Evolutionary conservation across 2,329 filamentous ascomycete genomes (phyloP).

Genomic region (Beauveria caledonica): DNA sequence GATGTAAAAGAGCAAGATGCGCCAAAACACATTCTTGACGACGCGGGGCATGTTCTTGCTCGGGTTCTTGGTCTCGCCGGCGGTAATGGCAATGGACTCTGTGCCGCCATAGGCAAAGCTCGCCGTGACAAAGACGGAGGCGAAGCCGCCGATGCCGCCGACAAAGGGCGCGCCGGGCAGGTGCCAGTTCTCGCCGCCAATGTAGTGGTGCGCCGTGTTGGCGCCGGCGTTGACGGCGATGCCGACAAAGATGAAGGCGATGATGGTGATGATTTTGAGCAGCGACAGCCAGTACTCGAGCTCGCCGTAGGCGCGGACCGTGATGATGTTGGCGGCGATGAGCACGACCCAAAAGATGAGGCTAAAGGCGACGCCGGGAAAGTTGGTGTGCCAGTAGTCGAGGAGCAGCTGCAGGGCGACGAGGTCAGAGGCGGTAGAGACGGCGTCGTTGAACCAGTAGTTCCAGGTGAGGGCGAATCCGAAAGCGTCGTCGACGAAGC

Average conservation of each 20-base stretch:
- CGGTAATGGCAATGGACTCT: slow-evolving; percentile 43
- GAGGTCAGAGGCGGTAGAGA: slow-evolving; percentile 46
- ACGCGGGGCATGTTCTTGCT: slow-evolving; percentile 52
- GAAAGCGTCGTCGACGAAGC: slow-evolving; percentile 45
- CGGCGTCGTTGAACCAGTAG: slow-evolving; percentile 59
- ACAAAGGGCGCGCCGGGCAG: slow-evolving; percentile 56
- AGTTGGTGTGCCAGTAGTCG: slow-evolving; percentile 53
- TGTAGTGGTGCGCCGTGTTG: slow-evolving; percentile 44
- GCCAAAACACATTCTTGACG: slow-evolving; percentile 58
- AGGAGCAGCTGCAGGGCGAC: slow-evolving; percentile 45
- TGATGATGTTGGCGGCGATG: slow-evolving; percentile 32
- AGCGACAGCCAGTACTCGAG: slow-evolving; percentile 50
- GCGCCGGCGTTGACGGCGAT: slow-evolving; percentile 46
- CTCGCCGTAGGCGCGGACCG: slow-evolving; percentile 28
- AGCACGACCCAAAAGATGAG: slow-evolving; percentile 52
- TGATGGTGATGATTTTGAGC: slow-evolving; percentile 44
- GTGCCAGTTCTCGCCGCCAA: slow-evolving; percentile 51
- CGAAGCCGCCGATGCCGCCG: slow-evolving; percentile 56
- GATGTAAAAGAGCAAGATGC: slow-evolving; percentile 45
- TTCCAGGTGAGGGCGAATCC: slow-evolving; percentile 50
- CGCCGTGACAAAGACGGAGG: slow-evolving; percentile 46
- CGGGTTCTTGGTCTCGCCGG: slow-evolving; percentile 57
- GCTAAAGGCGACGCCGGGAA: slow-evolving; percentile 56
- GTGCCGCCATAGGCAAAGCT: slow-evolving; percentile 42
- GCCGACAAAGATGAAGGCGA: slow-evolving; percentile 55